Evolutionary conservation across 1,139 yeast species (phyloP), one percentile per base, ranked within the genome.

Genomic region (Yamadazyma pseudoaaseri): DNA sequence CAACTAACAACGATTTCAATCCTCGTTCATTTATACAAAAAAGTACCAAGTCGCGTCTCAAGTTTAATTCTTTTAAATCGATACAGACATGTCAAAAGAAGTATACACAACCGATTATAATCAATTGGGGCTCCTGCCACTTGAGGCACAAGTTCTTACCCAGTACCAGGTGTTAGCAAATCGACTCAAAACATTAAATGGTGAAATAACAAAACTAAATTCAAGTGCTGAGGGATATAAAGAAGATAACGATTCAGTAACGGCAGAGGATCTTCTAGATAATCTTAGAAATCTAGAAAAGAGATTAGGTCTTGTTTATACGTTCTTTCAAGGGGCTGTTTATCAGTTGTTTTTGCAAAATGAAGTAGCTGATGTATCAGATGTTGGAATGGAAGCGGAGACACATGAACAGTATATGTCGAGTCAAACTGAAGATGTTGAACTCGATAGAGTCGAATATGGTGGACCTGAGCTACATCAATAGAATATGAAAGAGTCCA

Each of bases 291-390:
- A 67, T 28, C 61, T 82, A 33, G 89, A 82, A 52, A 69, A 74
- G 42, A 78, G 79, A 43, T 63, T 81, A n/a, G 80, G 81, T 1
- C 58, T 81, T 38, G 78, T 81, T 3, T 78, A 82, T 35, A 81
- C 86, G 0, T 56, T 79, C 28, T 77, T 81, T 60, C 79, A 80
- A 45, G 81, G 84, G 6, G 82, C 87, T 11, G 86, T 81, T 2
- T 81, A 81, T 51, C 74, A 81, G 5, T 54, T 73, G 43, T 75
- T 69, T 43, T 27, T 42, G 13, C 43, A 41, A 36, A 41, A 38
- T 23, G 46, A 42, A 27, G 44, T 34, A 21, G 38, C 28, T 8
- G 37, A 34, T 12, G 33, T 22, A 4, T 15, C 20, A 6, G 28
- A 27, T 8, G 36, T 32, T 24, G 38, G 34, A 12, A 29, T 22